Evolutionary conservation across 805 yeast species (phyloP).

Genomic region (Candida pseudoglaebosa): DNA sequence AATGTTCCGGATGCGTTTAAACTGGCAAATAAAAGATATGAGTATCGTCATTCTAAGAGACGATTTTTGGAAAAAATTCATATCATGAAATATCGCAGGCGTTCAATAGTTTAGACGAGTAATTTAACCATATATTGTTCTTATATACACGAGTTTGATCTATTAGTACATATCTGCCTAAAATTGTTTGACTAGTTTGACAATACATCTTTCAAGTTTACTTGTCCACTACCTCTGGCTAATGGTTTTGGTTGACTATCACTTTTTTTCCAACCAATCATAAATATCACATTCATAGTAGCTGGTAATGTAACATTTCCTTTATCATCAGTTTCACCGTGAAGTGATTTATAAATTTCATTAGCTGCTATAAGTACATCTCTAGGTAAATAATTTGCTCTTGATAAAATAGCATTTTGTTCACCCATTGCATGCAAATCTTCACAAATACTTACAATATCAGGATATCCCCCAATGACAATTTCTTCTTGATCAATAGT

Average conservation of each 20-base stretch:
- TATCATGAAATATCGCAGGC: not conserved
- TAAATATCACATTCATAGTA: constrained; percentile 70
- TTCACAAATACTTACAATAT: constrained; percentile 58
- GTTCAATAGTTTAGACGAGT: not conserved
- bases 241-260: constrained; percentile 68
- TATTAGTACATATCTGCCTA: too few species aligned
- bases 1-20: constrained; percentile 3
- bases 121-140: too few species aligned
- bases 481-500: constrained; percentile 84
- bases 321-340: constrained; percentile 55
- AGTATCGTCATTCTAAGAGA: not conserved
- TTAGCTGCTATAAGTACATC: constrained; percentile 74
- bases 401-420: constrained; percentile 62
- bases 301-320: constrained; percentile 60
- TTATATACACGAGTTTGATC: too few species aligned
- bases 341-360: constrained; percentile 66
- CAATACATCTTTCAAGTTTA: constrained; percentile 63
- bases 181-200: constrained; percentile 6
- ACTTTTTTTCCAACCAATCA: constrained; percentile 88
- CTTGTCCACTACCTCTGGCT: constrained; percentile 66
- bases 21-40: constrained; percentile 2
- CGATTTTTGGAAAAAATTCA: not conserved
- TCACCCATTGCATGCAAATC: constrained; percentile 85
- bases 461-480: constrained; percentile 71
- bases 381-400: constrained; percentile 37